Evolutionary conservation across 2,329 filamentous ascomycete genomes (phyloP), one percentile per base, ranked within the genome.

Genomic region (Periconia sp.): DNA sequence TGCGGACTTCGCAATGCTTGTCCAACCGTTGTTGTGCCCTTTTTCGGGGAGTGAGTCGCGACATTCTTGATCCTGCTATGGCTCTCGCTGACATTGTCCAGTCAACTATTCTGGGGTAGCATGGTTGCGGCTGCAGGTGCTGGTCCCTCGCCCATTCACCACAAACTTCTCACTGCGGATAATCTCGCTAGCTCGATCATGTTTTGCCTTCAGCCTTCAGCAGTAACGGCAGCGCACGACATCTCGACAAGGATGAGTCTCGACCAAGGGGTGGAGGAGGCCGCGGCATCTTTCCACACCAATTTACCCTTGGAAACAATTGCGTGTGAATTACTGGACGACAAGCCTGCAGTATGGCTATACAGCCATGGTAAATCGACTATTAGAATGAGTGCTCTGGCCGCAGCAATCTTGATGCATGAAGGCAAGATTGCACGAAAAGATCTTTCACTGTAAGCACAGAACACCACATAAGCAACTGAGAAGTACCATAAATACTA

Each of bases 21-120:
- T 33, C 89, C 89, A 1, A 94, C 89, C 0, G 79, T 91, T 2
- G 78, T 95, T 1, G 83, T 95, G 0, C 89, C 89, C 0, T 95
- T 95, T 72, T 95, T 67, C 36, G 60, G 65, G 15, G 63, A 63
- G 48, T 52, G 37, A 10, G 43, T 6, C 26, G 5, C 17, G n/a
- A 7, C 34, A 5, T 39, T 22, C 21, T 5, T 29, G 15, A 10
- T 17, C 13, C 12, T 23, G n/a, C n/a, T n/a, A n/a, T n/a, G n/a
- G n/a, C 19, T 28, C 15, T 17, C 23, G 3, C 16, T 21, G 15
- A n/a, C 18, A 12, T 11, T 24, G 12, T 7, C 28, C 25, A 36
- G 50, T 25, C 57, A 61, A 24, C 58, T 51, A 3, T 59, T 52
- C 40, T 67, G 57, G 62, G 58, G 46, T 25, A 31, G 47, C 12